These are phyloP conservation scores for Pythium graminicola DNA, from an alignment of 352 stramenopile species.

Conservation along the genomic window DNA sequence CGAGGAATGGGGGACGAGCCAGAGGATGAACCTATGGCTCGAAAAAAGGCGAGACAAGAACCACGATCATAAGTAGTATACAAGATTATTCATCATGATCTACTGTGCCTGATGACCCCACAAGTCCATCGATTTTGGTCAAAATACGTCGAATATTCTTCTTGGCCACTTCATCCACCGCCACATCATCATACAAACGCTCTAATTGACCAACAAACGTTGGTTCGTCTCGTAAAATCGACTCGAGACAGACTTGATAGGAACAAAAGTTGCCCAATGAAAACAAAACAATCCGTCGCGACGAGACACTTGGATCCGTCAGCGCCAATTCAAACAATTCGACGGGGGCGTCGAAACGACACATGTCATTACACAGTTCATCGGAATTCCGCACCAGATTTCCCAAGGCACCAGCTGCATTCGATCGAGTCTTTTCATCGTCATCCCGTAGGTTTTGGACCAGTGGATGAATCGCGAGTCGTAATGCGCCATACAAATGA, in stretches of 20 bases:
- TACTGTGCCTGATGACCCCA: background rate
- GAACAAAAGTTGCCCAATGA: conserved; percentile 88
- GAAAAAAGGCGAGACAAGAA: too few relatives aligned
- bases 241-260: conserved; percentile 63
- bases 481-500: conserved; percentile 67
- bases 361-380: conserved; percentile 63
- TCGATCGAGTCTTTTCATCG: conserved; percentile 90
- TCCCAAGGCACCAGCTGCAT: conserved; percentile 87
- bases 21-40: background rate
- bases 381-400: conserved; percentile 91
- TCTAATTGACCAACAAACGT: conserved; percentile 43
- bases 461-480: conserved; percentile 53
- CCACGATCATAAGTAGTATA: too few relatives aligned
- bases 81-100: background rate
- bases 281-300: conserved; percentile 86
- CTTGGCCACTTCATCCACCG: conserved; percentile 55
- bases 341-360: conserved; percentile 44
- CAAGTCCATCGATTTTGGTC: conserved; percentile 40
- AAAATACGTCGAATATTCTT: conserved; percentile 69
- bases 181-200: conserved; percentile 49
- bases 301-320: conserved; percentile 48
- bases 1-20: background rate
- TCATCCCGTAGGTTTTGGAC: conserved; percentile 57
- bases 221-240: conserved; percentile 33
- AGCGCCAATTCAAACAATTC: conserved; percentile 67